phyloP scores from a whole-genome alignment of 805 yeast species.

The Saturnispora diversa region DNA sequence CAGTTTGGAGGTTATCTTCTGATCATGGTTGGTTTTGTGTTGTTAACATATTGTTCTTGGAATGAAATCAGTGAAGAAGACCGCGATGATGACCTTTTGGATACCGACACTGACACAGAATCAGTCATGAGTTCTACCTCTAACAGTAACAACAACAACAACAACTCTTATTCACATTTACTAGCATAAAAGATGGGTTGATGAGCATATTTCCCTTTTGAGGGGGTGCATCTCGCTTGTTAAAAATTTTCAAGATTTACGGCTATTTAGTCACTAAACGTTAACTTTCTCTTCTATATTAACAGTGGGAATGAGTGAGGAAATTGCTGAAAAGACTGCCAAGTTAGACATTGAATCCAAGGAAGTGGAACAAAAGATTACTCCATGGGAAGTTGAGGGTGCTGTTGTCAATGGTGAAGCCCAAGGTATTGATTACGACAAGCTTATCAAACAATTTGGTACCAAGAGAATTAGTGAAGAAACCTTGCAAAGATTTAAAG shows the following conservation, averaged over 20 bases:
- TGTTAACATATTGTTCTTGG: slow-evolving; percentile 62
- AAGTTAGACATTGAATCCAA: slow-evolving; percentile 15
- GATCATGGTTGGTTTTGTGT: slow-evolving; percentile 59
- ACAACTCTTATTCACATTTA: neutral
- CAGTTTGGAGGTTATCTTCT: slow-evolving; percentile 65
- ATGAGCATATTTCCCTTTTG: neutral
- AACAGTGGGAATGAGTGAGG: slow-evolving; percentile 16
- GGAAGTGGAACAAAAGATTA: slow-evolving; percentile 48
- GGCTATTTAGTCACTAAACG: too few relatives aligned
- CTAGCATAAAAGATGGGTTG: neutral
- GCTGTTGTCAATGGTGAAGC: slow-evolving; percentile 92
- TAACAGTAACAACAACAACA: neutral
- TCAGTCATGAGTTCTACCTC: neutral
- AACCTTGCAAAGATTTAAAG: slow-evolving; percentile 64
- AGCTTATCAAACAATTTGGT: slow-evolving; percentile 80
- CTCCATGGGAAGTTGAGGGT: slow-evolving; percentile 99
- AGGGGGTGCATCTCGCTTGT: neutral
- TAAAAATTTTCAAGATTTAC: neutral
- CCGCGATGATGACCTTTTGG: slow-evolving; percentile 28
- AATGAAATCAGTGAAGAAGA: slow-evolving; percentile 43
- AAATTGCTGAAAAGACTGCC: slow-evolving; percentile 17
- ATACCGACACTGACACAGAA: slow-evolving; percentile 31
- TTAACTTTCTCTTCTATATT: too few relatives aligned
- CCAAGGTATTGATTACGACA: slow-evolving; percentile 89
- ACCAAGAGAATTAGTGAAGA: slow-evolving; percentile 65